Base-by-base conservation (phyloP, 2,329 filamentous ascomycete species). In the Trichoderma sp. region DNA sequence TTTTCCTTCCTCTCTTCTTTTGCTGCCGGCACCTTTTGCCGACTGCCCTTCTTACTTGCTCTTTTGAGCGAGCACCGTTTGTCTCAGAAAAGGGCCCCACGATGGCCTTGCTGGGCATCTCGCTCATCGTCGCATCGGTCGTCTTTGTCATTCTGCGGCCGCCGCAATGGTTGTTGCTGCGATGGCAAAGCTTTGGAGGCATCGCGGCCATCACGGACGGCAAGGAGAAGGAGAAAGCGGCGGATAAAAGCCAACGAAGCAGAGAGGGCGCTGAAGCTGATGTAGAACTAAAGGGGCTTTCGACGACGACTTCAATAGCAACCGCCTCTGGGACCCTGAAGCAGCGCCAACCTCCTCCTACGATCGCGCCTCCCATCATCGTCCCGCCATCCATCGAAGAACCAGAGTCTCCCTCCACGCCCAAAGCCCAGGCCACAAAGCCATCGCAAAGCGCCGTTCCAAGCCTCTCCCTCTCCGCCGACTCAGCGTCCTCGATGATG, bases 111-210 rank as follows among this genome's bases (percentile, higher is more conserved):
- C 74, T 90, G 71, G 88, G 87, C 72, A 78, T 90, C 72, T 88
- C 88, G n/a, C 81, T 91, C 72, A 82, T 91, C 74, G 77, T 91
- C 72, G 88, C 85, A 55, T 88, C 88, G 0, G 79, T 90, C 68
- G 83, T 89, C 57, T 86, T 85, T 74, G 78, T 90, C 72, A 79
- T 85, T 73, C 81, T 89, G 71, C 83, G 84, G 52, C 85, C 85
- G 68, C 85, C 84, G 61, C 79, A 82, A 57, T 84, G 86, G 79
- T 77, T 87, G 66, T 72, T 75, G 40, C 76, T 75, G 67, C 58
- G 37, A 43, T 69, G 75, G 77, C 73, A 72, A 40, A 69, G 69
- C 35, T 57, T 52, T 8, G 40, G 70, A 55, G 67, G 49, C 13
- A 16, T 47, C 21, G 65, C 43, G 37, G 31, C 59, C 52, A 64